Evolutionary conservation across 305 asterid genomes (phyloP).

Genomic region (Ajuga reptans): DNA sequence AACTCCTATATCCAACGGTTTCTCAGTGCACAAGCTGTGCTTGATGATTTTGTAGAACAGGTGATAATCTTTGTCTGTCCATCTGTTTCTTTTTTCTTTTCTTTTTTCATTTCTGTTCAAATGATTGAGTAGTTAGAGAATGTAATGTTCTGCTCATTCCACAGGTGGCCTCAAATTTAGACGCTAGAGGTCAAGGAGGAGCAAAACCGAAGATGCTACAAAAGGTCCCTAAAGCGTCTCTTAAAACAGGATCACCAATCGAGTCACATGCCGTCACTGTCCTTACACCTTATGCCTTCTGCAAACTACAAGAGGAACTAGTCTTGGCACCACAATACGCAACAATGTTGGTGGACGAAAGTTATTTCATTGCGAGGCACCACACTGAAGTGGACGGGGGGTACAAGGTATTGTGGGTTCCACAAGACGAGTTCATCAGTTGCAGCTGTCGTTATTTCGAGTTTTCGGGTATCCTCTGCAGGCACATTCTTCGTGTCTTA

Average conservation of each 20-base stretch:
- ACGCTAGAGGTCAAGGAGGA: constrained; percentile 36
- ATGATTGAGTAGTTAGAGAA: background rate
- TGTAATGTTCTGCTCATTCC: constrained; percentile 1
- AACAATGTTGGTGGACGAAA: constrained; percentile 42
- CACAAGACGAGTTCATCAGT: constrained; percentile 50
- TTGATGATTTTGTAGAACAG: constrained; percentile 53
- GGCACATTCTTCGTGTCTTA: constrained; percentile 56
- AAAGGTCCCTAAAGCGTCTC: constrained; percentile 30
- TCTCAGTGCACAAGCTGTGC: constrained; percentile 41
- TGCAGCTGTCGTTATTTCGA: constrained; percentile 56
- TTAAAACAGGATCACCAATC: constrained; percentile 56
- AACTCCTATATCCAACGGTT: constrained; percentile 46
- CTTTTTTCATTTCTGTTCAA: no score
- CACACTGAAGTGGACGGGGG: constrained; percentile 45
- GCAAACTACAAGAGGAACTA: constrained; percentile 57
- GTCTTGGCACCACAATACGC: constrained; percentile 58
- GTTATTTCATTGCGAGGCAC: constrained; percentile 52
- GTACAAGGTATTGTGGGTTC: constrained; percentile 56
- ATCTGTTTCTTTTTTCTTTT: background rate
- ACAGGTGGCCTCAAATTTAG: constrained; percentile 44
- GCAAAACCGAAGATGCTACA: constrained; percentile 26
- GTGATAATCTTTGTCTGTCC: constrained; percentile 22
- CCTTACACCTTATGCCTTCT: constrained; percentile 56
- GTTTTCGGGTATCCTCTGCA: constrained; percentile 58
- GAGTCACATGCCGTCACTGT: constrained; percentile 54